Conservation (phyloP, 345 rosid genomes). For the Corchorus olitorius region DNA sequence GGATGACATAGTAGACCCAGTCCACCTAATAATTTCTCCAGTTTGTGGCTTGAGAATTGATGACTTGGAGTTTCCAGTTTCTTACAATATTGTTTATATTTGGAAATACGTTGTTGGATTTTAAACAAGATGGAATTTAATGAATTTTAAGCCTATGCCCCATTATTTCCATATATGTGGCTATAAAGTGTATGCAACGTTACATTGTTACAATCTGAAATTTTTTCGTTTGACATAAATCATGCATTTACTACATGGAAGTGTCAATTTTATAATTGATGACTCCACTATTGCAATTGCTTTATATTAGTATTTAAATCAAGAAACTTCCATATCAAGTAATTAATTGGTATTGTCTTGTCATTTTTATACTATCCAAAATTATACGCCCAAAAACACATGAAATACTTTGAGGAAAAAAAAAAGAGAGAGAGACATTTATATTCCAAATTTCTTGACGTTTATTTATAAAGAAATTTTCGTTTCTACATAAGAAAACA, state of each 20-base stretch:
- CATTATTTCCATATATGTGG: not conserved
- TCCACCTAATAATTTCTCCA: no score
- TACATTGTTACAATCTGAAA: not conserved
- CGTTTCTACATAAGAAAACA: no score
- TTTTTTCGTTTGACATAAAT: not conserved
- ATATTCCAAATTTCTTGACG: no score
- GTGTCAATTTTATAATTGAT: no score
- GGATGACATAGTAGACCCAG: no score
- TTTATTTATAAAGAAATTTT: no score
- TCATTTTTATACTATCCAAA: not conserved
- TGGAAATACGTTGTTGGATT: not conserved
- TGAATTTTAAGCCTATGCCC: not conserved
- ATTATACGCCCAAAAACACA: not conserved
- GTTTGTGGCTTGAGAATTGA: not conserved
- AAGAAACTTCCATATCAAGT: not conserved
- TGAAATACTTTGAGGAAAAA: no score
- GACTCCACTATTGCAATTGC: no score
- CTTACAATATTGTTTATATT: not conserved
- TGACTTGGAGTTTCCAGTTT: not conserved
- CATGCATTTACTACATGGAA: not conserved
- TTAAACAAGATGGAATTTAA: not conserved
- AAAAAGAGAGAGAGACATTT: no score
- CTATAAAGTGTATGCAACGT: not conserved
- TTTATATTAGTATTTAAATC: no score
- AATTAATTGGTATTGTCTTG: not conserved